Evolutionary conservation across 2,329 filamentous ascomycete species (phyloP).

Genomic region (Exophiala dermatitidis): DNA sequence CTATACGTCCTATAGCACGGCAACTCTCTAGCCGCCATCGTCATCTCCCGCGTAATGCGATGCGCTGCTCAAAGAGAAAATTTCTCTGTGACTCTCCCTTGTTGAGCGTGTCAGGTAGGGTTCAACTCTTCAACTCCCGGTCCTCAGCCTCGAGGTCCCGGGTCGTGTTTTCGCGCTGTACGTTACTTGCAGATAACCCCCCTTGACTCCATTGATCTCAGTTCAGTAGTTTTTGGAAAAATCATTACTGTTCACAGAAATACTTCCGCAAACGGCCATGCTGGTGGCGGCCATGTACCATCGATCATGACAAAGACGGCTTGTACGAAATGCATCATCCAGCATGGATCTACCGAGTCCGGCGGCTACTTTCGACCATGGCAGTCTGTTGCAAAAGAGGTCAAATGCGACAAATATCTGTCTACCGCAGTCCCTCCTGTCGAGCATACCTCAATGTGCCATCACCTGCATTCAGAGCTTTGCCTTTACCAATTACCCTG

Average conservation of each 20-base stretch:
- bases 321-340: slow-evolving; percentile 14
- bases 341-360: slow-evolving; percentile 12
- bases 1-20: slow-evolving; percentile 12
- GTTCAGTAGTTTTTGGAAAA: slow-evolving; percentile 3
- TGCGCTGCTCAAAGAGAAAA: slow-evolving; percentile 12
- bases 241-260: slow-evolving; percentile 11
- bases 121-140: slow-evolving; percentile 1
- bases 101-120: slow-evolving; percentile 16
- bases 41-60: slow-evolving; percentile 9
- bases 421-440: slow-evolving; percentile 20
- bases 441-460: slow-evolving; percentile 46
- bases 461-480: slow-evolving; percentile 56
- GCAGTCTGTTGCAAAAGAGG: slow-evolving; percentile 6
- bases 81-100: slow-evolving; percentile 7
- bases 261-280: slow-evolving; percentile 17
- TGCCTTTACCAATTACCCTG: slow-evolving; percentile 52
- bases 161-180: slow-evolving; percentile 7
- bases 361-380: slow-evolving; percentile 9
- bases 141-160: slow-evolving; percentile 3
- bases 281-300: slow-evolving; percentile 9
- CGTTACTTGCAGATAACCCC: slow-evolving; percentile 6
- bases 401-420: slow-evolving; percentile 20
- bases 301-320: slow-evolving; percentile 20
- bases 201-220: not conserved
- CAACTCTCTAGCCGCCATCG: slow-evolving; percentile 18